phyloP scores from a whole-genome alignment of 371 early-diverging fungal genomes.

The Capillidium heterosporum region DNA sequence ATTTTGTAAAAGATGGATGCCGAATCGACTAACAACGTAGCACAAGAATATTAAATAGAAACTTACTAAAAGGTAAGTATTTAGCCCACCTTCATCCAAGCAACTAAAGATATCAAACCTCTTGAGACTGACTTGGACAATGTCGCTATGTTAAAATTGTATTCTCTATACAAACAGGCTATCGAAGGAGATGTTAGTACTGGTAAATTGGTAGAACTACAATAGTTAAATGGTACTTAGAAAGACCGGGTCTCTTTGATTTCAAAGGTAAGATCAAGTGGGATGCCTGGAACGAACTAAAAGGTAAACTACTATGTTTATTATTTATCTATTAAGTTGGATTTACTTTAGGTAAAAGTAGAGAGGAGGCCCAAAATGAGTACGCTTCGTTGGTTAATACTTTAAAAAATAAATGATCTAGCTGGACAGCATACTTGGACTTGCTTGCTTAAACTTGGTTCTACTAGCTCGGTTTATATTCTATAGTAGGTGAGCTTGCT shows the following conservation, averaged over 20 bases:
- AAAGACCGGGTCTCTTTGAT: constrained; percentile 37
- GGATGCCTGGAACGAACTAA: constrained; percentile 50
- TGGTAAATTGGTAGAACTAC: constrained; percentile 10
- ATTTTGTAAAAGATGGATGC: too few relatives aligned
- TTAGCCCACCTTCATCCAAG: constrained; percentile 11
- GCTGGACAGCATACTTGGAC: too few relatives aligned
- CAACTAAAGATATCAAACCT: constrained; percentile 12
- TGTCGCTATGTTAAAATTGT: constrained; percentile 50
- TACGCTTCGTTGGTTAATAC: too few relatives aligned
- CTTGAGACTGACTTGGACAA: constrained; percentile 13
- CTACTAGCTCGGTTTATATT: too few relatives aligned
- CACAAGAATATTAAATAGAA: too few relatives aligned
- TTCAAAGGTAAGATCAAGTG: constrained; percentile 57
- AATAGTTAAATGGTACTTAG: background rate
- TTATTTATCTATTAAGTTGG: background rate
- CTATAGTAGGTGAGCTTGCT: too few relatives aligned
- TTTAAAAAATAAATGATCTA: too few relatives aligned
- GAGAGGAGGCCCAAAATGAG: too few relatives aligned
- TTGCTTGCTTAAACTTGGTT: too few relatives aligned
- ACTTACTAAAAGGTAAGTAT: too few relatives aligned
- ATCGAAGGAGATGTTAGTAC: constrained; percentile 54
- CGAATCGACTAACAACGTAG: too few relatives aligned
- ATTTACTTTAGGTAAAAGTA: too few relatives aligned
- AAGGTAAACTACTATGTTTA: constrained; percentile 37
- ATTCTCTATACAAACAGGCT: constrained; percentile 71